Evolutionary conservation across 129 eudicot species (phyloP), one percentile per base, ranked within the genome.

Genomic region (Pseudognaphalium luteoalbum): DNA sequence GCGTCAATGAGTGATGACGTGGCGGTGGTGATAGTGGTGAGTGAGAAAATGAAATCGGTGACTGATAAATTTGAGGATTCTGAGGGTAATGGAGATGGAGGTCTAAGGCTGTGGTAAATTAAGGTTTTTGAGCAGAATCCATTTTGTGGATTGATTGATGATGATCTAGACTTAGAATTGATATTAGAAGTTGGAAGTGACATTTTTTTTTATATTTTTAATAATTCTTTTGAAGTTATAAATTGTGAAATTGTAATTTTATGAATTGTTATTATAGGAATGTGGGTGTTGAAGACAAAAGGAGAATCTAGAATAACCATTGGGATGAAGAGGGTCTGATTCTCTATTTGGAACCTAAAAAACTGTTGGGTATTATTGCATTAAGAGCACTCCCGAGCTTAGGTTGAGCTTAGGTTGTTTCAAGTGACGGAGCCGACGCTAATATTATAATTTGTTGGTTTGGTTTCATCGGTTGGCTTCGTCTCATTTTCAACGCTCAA

Each of bases 1-100:
- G 86, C 84, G 81, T 89, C 88, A 19, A 87, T 63, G 44, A 90
- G 72, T 14, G 87, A 73, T 22, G 85, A 68, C 17, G 77, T 47
- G 12, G 37, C 30, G 25, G 64, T 0, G 57, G 76, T 5, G 66
- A 41, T 1, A 57, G 73, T 64, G 44, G 58, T 67, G 62, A 75
- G 82, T 72, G 82, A 74, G 71, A 86, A 71, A 12, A 79, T 57
- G 78, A 78, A 89, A 77, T 82, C 65, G 6, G 90, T 80, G 19
- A 87, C 28, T 56, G 96, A 83, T 28, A 82, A 75, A 5, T 87
- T 70, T 34, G 74, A 22, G 9, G 83, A 60, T 25, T 33, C 14
- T 35, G 82, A 80, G 17, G 88, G 90, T 32, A 85, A 58, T 9
- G 86, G 71, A 20, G 20, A 70, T 58, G 81, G 81, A 6, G 86